Conservation (phyloP, 768 basidiomycete genomes). For the Rubroboletus satanas region DNA sequence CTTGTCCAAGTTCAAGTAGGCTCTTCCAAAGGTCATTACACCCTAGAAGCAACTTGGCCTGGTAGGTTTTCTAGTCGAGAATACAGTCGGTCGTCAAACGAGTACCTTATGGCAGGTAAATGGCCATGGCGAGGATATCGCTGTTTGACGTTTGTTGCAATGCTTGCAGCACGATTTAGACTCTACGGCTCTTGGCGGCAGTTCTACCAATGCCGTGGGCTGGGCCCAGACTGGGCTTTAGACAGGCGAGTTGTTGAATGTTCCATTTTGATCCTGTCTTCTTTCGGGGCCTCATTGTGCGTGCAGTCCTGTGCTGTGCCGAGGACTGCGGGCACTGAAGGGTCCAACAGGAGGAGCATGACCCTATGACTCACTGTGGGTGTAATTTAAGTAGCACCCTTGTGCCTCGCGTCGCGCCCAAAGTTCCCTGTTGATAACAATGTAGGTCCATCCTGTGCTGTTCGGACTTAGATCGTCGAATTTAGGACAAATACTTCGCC, state of each 20-base stretch:
- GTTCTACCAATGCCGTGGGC: neutral
- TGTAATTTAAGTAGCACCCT: neutral
- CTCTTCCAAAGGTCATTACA: neutral
- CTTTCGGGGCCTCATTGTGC: neutral
- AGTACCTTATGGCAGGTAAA: neutral
- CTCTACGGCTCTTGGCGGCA: neutral
- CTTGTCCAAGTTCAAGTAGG: neutral
- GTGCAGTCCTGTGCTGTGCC: neutral
- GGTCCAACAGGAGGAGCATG: neutral
- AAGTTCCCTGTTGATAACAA: neutral
- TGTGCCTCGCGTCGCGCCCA: neutral
- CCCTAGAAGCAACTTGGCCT: neutral
- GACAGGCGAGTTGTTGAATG: neutral
- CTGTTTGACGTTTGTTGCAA: neutral
- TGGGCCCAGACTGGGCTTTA: neutral
- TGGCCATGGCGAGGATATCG: neutral
- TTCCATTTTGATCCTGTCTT: neutral
- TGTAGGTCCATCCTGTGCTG: constrained; percentile 12
- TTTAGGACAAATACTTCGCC: neutral
- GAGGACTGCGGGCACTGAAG: neutral
- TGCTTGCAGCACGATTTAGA: neutral
- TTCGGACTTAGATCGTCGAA: constrained; percentile 4
- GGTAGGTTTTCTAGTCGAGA: neutral
- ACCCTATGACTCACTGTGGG: neutral
- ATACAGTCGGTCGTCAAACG: no score